Conservation (phyloP, 768 basidiomycete genomes). For the Mycena crocata region DNA sequence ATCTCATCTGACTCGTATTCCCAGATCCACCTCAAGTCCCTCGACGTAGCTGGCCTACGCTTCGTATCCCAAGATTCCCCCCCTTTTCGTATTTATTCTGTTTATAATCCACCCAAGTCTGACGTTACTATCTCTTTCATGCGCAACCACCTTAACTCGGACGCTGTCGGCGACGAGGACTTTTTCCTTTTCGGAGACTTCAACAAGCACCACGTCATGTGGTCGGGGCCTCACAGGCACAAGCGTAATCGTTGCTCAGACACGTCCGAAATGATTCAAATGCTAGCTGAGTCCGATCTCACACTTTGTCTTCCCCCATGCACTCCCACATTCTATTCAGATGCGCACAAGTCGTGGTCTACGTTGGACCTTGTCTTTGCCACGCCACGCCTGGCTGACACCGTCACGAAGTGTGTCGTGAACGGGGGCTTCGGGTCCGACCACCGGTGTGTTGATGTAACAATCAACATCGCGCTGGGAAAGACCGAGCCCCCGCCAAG, state of each 20-base stretch:
- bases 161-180: not conserved
- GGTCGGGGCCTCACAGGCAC: slow-evolving; percentile 7
- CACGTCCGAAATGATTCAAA: not conserved
- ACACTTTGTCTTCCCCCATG: not conserved
- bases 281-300: not conserved
- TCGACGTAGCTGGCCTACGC: slow-evolving; percentile 1
- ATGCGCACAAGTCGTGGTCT: slow-evolving; percentile 1
- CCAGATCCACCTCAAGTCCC: not conserved
- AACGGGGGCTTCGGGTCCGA: not conserved
- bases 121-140: not conserved
- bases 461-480: not conserved
- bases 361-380: slow-evolving; percentile 27
- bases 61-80: not conserved
- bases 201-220: slow-evolving; percentile 26
- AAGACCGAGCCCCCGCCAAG: not conserved
- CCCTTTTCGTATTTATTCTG: slow-evolving; percentile 1
- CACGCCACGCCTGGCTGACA: not conserved
- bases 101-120: slow-evolving; percentile 9
- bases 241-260: slow-evolving; percentile 7
- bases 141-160: slow-evolving; percentile 3
- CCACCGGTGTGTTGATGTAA: not conserved
- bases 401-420: not conserved
- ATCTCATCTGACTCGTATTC: slow-evolving; percentile 2
- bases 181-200: slow-evolving; percentile 15
- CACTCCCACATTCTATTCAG: slow-evolving; percentile 17